Conservation (phyloP, 768 basidiomycete genomes). For the Xanthoconium stramineum region DNA sequence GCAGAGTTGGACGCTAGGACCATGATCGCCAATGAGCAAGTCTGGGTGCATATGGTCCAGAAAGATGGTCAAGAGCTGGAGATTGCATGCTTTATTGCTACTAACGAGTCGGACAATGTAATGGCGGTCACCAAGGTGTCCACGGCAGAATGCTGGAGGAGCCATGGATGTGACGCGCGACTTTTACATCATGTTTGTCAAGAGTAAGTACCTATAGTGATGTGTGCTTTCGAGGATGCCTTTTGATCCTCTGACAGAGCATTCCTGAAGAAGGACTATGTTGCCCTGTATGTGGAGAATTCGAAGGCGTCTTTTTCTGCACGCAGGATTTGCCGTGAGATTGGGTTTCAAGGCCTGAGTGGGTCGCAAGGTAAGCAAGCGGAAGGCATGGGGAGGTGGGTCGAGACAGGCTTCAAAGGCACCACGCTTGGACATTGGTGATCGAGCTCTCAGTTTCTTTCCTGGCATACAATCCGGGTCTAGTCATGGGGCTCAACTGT, state of each 20-base stretch:
- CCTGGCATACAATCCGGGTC: too few species aligned
- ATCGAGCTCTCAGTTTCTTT: background rate
- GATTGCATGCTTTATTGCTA: conserved; percentile 66
- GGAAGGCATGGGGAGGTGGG: conserved; percentile 14
- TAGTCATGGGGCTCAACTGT: too few species aligned
- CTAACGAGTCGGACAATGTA: conserved; percentile 52
- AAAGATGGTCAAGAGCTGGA: conserved; percentile 21
- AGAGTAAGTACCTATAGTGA: conserved; percentile 37
- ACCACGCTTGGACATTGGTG: conserved; percentile 19
- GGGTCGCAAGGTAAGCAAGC: background rate
- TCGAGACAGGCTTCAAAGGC: conserved; percentile 14
- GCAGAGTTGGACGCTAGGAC: conserved; percentile 52
- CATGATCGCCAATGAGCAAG: conserved; percentile 44
- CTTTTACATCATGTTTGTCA: conserved; percentile 58
- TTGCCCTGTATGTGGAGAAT: conserved; percentile 60
- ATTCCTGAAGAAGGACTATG: conserved; percentile 31
- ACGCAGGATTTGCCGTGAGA: conserved; percentile 12
- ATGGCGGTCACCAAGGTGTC: conserved; percentile 72
- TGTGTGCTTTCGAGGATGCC: background rate
- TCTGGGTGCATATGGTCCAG: conserved; percentile 58
- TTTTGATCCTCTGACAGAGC: conserved; percentile 22
- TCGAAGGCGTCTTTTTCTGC: conserved; percentile 6
- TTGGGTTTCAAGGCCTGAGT: conserved; percentile 21
- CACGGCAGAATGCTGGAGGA: conserved; percentile 51
- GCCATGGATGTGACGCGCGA: conserved; percentile 54